These are phyloP conservation scores for Claviceps spartinae DNA, from an alignment of 2,329 filamentous ascomycete species.

Conservation along the genomic window DNA sequence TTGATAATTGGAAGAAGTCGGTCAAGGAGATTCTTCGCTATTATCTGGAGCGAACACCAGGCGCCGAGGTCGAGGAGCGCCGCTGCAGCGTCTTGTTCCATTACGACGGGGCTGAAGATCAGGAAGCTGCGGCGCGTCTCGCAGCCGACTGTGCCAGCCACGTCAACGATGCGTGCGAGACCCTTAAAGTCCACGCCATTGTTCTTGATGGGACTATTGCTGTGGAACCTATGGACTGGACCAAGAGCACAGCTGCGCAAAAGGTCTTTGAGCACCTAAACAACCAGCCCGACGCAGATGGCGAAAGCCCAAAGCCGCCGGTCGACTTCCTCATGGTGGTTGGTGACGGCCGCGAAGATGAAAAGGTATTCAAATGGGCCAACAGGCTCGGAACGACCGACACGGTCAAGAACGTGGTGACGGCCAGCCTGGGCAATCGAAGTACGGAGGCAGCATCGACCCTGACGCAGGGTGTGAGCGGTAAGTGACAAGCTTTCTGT, in stretches of 20 bases:
- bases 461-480: slow-evolving; percentile 81
- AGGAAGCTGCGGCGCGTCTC: slow-evolving; percentile 59
- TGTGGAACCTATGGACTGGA: slow-evolving; percentile 76
- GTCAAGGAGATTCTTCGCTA: slow-evolving; percentile 76
- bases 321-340: slow-evolving; percentile 83
- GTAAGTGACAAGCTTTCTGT: slow-evolving; percentile 31
- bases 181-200: slow-evolving; percentile 71
- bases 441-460: slow-evolving; percentile 83
- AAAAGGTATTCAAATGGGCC: slow-evolving; percentile 89
- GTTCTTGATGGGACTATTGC: slow-evolving; percentile 67
- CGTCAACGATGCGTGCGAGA: slow-evolving; percentile 85
- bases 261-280: slow-evolving; percentile 53
- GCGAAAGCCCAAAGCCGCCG: slow-evolving; percentile 23
- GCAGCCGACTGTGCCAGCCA: slow-evolving; percentile 86
- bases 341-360: slow-evolving; percentile 85
- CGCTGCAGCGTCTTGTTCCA: slow-evolving; percentile 87
- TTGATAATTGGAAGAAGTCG: slow-evolving; percentile 67
- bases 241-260: slow-evolving; percentile 71
- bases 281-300: slow-evolving; percentile 15
- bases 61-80: slow-evolving; percentile 78
- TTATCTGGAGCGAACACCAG: slow-evolving; percentile 79
- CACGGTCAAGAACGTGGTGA: slow-evolving; percentile 56
- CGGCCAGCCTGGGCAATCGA: slow-evolving; percentile 72
- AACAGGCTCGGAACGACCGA: slow-evolving; percentile 54
- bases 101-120: slow-evolving; percentile 71